Base-by-base conservation (phyloP, 2,329 filamentous ascomycete species). In the Exserohilum rostratum region DNA sequence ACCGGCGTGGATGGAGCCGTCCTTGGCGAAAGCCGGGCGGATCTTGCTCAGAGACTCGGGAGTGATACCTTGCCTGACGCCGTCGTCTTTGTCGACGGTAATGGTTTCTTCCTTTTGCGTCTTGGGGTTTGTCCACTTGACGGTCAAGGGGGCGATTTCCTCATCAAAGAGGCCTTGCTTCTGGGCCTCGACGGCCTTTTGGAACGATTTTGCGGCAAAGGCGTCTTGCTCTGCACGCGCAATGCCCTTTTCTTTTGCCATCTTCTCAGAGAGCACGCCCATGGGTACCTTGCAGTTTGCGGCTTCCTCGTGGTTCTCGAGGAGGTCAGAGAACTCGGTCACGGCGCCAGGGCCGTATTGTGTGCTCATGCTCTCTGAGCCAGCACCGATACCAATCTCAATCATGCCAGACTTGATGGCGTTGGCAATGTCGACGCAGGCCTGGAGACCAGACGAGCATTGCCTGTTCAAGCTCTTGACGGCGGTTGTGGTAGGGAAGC, bases 261-360 rank as follows among this genome's bases (percentile, higher is more conserved):
- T 97, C 71, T 93, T 78, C 79, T 99, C 95, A 25, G 91, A 96
- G 45, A 98, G 83, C 10, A 92, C 85, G 67, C 93, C 93, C 95
- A 98, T 98, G 75, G 92, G 88, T 3, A 98, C 93, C 81, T 96
- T 97, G 87, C 95, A 99, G 84, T 97, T 96, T 70, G 90, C 90
- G 20, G 93, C 85, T 73, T 95, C 89, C 61, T 86, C 83, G 81
- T 93, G 85, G 68, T 81, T 85, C 73, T 97, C 90, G 61, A 98
- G 87, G 48, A 91, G 84, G 45, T 96, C 91, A 27, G 90, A 95
- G 84, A 98, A 97, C 78, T 98, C 95, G 58, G 88, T 86, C 13
- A 98, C 93, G 58, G 95, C 95, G 39, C 82, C 83, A 20, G 93
- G 93, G 30, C 93, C 95, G 76, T 98, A 98, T 73, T 97, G 90